Percentiles rank a stretch among this genome's conserved stretches.
phyloP scores from a whole-genome alignment of 169 alveolate species.

The Plasmodium berghei region DNA sequence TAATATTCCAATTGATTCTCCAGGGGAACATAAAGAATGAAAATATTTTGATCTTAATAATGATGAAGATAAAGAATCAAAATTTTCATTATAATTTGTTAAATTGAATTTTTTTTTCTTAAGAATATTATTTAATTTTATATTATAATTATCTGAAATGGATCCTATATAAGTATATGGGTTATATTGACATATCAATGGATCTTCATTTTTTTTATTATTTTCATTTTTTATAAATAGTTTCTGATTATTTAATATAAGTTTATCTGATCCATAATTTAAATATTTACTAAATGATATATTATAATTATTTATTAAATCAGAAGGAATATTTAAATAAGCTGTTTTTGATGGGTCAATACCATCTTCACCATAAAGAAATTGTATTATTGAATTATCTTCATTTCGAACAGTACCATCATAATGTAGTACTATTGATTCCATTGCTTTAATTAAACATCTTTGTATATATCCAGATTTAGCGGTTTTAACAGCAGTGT shows the following conservation, averaged over 20 bases:
- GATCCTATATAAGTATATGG: slow-evolving; percentile 66
- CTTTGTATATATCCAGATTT: slow-evolving; percentile 98
- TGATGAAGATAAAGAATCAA: slow-evolving; percentile 13
- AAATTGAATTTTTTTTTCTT: slow-evolving; percentile 1
- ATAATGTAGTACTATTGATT: slow-evolving; percentile 93
- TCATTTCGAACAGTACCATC: slow-evolving; percentile 98
- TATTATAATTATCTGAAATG: slow-evolving; percentile 13
- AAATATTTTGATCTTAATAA: slow-evolving; percentile 70
- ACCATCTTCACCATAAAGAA: slow-evolving; percentile 98
- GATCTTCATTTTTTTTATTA: background rate
- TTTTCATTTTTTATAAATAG: background rate
- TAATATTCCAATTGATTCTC: slow-evolving; percentile 99
- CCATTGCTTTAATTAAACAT: slow-evolving; percentile 96
- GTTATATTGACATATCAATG: slow-evolving; percentile 11
- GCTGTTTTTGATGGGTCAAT: slow-evolving; percentile 94
- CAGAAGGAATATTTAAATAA: slow-evolving; percentile 90
- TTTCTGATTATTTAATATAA: slow-evolving; percentile 11
- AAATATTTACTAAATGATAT: slow-evolving; percentile 75
- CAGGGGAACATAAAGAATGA: slow-evolving; percentile 89
- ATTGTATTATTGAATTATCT: slow-evolving; percentile 96
- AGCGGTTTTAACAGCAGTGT: slow-evolving; percentile 98
- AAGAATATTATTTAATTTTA: slow-evolving; percentile 1
- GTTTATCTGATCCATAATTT: background rate
- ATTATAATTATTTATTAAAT: slow-evolving; percentile 78
- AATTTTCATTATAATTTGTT: slow-evolving; percentile 11